Percentiles rank a stretch among this genome's conserved stretches.
phyloP scores from a whole-genome alignment of 1,139 yeast species.

The Torulaspora pretoriensis region DNA sequence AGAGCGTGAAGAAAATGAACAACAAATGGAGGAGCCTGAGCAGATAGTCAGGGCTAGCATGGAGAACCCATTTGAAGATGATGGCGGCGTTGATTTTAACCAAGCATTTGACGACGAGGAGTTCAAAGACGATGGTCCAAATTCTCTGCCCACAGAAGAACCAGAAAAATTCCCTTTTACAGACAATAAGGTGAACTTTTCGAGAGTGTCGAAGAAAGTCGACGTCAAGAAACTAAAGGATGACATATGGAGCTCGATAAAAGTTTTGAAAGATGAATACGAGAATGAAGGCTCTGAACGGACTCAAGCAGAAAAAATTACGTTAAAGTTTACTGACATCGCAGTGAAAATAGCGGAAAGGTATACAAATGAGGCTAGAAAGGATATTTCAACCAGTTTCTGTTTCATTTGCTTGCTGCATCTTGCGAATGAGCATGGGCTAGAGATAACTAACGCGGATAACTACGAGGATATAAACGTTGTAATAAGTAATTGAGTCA shows the following conservation, averaged over 20 bases:
- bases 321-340: slow-evolving; percentile 38
- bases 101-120: slow-evolving; percentile 43
- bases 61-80: slow-evolving; percentile 32
- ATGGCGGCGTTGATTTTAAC: slow-evolving; percentile 41
- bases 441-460: slow-evolving; percentile 55
- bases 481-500: slow-evolving; percentile 9
- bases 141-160: slow-evolving; percentile 32
- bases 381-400: slow-evolving; percentile 80
- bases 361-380: slow-evolving; percentile 50
- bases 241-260: slow-evolving; percentile 69
- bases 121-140: slow-evolving; percentile 22
- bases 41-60: slow-evolving; percentile 28
- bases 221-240: slow-evolving; percentile 77
- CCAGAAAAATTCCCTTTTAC: slow-evolving; percentile 42
- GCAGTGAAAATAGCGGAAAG: slow-evolving; percentile 48
- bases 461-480: slow-evolving; percentile 51
- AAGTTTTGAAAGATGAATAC: slow-evolving; percentile 18
- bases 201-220: slow-evolving; percentile 79
- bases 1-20: slow-evolving; percentile 39
- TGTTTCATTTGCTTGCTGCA: slow-evolving; percentile 82
- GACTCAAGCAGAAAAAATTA: slow-evolving; percentile 13
- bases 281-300: slow-evolving; percentile 4
- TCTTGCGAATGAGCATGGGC: slow-evolving; percentile 84
- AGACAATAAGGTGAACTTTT: slow-evolving; percentile 61
- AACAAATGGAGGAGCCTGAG: slow-evolving; percentile 32